Percentiles rank a stretch among this genome's conserved stretches.
Conservation (phyloP, 1,284 basidiomycete genomes). For the Malassezia cuniculi region DNA sequence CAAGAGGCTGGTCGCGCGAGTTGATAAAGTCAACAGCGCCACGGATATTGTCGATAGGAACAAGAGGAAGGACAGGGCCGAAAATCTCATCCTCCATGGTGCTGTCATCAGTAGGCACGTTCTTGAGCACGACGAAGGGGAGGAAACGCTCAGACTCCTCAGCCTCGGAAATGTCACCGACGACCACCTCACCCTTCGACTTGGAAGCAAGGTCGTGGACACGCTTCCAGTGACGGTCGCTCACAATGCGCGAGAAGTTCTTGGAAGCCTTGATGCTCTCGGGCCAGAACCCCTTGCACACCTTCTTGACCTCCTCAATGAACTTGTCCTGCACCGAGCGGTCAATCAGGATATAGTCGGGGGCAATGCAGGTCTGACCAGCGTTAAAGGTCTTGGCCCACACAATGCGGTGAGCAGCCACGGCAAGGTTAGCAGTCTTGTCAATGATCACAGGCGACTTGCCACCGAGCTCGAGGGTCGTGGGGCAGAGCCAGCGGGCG, state of each 20-base stretch:
- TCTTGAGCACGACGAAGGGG: conserved; percentile 56
- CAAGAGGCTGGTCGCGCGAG: conserved; percentile 58
- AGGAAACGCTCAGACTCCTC: conserved; percentile 55
- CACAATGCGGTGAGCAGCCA: conserved; percentile 52
- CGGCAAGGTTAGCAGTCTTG: conserved; percentile 49
- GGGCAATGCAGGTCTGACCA: conserved; percentile 53
- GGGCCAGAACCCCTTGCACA: conserved; percentile 46
- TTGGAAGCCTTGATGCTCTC: conserved; percentile 46
- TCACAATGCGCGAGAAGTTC: conserved; percentile 51
- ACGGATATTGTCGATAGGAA: conserved; percentile 53
- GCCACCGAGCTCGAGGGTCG: conserved; percentile 64
- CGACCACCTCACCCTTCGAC: conserved; percentile 59
- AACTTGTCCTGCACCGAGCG: conserved; percentile 56
- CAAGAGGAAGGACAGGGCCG: conserved; percentile 61
- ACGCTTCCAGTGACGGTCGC: conserved; percentile 53
- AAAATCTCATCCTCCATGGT: conserved; percentile 62
- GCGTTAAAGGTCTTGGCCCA: conserved; percentile 66
- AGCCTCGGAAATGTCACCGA: conserved; percentile 54
- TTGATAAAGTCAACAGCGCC: conserved; percentile 43
- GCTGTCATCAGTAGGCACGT: conserved; percentile 52
- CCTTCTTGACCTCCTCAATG: conserved; percentile 54
- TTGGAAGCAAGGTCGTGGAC: conserved; percentile 55
- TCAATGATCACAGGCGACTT: conserved; percentile 76
- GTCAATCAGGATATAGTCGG: conserved; percentile 63
- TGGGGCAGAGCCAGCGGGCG: conserved; percentile 70